Base-by-base conservation (phyloP, 2,329 filamentous ascomycete species). In the Fusarium hostae region DNA sequence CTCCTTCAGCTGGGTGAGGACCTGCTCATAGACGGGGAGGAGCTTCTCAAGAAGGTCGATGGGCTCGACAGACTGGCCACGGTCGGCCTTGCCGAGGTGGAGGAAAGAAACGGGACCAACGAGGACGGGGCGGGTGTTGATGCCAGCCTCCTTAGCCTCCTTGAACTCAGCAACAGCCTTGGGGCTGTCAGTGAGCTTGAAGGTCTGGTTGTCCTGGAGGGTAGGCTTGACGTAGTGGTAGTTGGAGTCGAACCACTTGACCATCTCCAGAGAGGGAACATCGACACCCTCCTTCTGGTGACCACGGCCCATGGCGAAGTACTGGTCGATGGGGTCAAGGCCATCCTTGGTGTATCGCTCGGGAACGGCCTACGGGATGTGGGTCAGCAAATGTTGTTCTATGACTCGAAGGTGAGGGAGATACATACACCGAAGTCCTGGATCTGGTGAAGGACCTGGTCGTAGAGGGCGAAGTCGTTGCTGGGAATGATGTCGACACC, bases 141-240 rank as follows among this genome's bases (percentile, higher is more conserved):
- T 94, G 79, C 96, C 96, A 81, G 94, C 95, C 84, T 94, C 95
- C 91, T 99, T 98, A 81, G 96, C 96, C 90, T 99, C 96, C 78
- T 92, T 89, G 90, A 96, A 99, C 85, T 99, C 94, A 78, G 83
- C 87, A 75, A 99, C 93, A 78, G 96, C 94, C 92, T 99, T 99
- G 83, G 96, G 94, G 84, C 91, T 92, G 77, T 89, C 86, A 71
- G 88, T 85, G 72, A 99, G 94, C 86, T 92, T 95, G 91, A 99
- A 99, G 81, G 89, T 91, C 90, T 99, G 96, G 89, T 93, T 92
- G 87, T 98, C 92, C 86, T 98, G 94, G 76, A 99, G 90, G 72
- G 96, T 98, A 74, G 96, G 96, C 91, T 98, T 98, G 87, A 98
- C 96, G 85, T 99, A 99, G 90, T 98, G 96, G 92, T 99, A 99